Evolutionary conservation across 352 stramenopile genomes (phyloP).

Genomic region (Thraustochytrium striatum): DNA sequence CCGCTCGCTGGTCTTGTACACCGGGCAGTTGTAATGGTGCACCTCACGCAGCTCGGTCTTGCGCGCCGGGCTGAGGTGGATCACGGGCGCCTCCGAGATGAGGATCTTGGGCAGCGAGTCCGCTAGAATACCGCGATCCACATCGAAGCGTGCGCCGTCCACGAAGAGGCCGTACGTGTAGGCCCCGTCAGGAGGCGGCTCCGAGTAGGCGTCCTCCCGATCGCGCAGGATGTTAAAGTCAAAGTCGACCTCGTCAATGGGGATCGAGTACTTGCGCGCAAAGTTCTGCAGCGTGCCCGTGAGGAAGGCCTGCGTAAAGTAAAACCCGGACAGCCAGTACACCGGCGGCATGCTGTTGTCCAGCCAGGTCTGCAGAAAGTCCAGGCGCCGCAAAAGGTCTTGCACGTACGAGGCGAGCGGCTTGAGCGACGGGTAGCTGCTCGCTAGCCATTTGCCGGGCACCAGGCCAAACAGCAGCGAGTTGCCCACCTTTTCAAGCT

Average conservation of each 20-base stretch:
- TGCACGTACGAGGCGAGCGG: constrained; percentile 84
- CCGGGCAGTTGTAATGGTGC: constrained; percentile 72
- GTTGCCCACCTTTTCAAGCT: constrained; percentile 83
- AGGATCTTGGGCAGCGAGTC: constrained; percentile 87
- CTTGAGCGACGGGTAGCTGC: constrained; percentile 62
- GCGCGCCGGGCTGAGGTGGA: constrained; percentile 65
- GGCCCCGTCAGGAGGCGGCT: constrained; percentile 71
- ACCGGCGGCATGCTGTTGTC: constrained; percentile 74
- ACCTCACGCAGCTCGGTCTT: constrained; percentile 51
- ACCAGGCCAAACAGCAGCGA: constrained; percentile 86
- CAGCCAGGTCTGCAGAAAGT: constrained; percentile 85
- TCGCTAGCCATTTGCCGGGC: constrained; percentile 70
- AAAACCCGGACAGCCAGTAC: constrained; percentile 92
- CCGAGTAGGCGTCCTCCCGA: constrained; percentile 56
- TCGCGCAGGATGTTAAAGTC: constrained; percentile 62
- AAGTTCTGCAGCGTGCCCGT: constrained; percentile 90
- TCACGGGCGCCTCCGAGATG: constrained; percentile 82
- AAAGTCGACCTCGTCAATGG: constrained; percentile 76
- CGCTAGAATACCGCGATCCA: constrained; percentile 66
- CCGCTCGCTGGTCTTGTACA: constrained; percentile 88
- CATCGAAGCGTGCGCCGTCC: constrained; percentile 79
- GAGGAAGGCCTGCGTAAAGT: constrained; percentile 92
- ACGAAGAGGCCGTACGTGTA: constrained; percentile 81
- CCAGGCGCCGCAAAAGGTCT: constrained; percentile 80
- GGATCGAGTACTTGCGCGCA: constrained; percentile 81